These are phyloP conservation scores for Rhizophlyctis rosea DNA, from an alignment of 192 early-diverging fungal genomes.

Conservation along the genomic window DNA sequence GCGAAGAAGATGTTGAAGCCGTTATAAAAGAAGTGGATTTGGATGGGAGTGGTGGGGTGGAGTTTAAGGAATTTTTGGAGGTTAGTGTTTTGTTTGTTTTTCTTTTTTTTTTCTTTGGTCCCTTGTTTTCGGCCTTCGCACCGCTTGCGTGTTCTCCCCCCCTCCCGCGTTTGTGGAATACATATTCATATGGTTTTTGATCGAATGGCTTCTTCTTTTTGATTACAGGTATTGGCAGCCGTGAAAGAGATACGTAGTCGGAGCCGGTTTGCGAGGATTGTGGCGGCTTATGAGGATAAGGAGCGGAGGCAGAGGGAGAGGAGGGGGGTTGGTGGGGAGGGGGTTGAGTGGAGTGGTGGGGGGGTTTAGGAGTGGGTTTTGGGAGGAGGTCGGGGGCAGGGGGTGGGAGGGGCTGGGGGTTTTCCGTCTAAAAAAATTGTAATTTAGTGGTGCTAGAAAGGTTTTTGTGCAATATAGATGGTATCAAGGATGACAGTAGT, in stretches of 20 bases:
- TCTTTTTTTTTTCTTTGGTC: background rate
- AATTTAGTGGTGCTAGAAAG: too few relatives aligned
- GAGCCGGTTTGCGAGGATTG: conserved; percentile 42
- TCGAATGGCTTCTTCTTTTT: background rate
- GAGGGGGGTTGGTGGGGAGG: too few relatives aligned
- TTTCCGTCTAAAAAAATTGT: too few relatives aligned
- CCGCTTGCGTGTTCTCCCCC: too few relatives aligned
- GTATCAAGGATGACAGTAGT: too few relatives aligned
- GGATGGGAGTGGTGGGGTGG: conserved; percentile 52
- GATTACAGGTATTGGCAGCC: conserved; percentile 50
- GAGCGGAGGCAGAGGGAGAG: conserved; percentile 21
- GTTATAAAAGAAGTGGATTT: conserved; percentile 56
- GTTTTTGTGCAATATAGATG: too few relatives aligned
- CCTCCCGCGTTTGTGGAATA: too few relatives aligned
- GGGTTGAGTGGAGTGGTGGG: conserved; percentile 43
- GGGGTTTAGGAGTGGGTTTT: conserved; percentile 40
- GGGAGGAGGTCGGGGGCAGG: background rate
- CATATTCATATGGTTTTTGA: background rate
- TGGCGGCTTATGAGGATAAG: conserved; percentile 31
- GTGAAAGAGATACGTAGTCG: conserved; percentile 55
- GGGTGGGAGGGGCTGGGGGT: background rate
- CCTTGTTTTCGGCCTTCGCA: background rate
- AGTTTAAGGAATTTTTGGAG: conserved; percentile 72
- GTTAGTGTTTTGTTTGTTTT: conserved; percentile 10
- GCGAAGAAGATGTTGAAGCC: conserved; percentile 43